These are phyloP conservation scores for Syncephalastrum sp. DNA, from an alignment of 371 early-diverging fungal genomes.

Conservation along the genomic window DNA sequence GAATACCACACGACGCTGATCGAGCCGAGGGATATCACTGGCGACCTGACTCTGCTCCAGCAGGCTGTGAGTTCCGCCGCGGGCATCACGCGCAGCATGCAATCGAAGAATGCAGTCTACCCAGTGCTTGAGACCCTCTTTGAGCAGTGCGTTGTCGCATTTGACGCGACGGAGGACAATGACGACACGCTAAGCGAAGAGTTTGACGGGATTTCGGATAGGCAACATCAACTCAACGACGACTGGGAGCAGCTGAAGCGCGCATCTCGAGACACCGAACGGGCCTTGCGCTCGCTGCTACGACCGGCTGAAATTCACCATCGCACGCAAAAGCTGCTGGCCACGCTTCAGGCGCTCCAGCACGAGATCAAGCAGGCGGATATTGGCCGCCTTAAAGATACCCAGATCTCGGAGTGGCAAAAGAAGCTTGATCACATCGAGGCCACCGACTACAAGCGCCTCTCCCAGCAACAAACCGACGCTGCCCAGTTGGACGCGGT, in stretches of 20 bases:
- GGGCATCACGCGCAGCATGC: constrained; percentile 26
- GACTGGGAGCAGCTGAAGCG: constrained; percentile 24
- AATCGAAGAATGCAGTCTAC: constrained; percentile 10
- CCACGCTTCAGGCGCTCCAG: constrained; percentile 16
- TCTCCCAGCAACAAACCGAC: constrained; percentile 6
- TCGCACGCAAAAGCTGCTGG: constrained; percentile 21
- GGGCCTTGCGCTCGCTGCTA: constrained; percentile 21
- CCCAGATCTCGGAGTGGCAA: constrained; percentile 39
- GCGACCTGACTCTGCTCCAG: constrained; percentile 22
- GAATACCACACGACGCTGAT: constrained; percentile 18
- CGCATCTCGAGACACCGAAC: constrained; percentile 12
- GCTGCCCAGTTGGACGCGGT: constrained; percentile 25
- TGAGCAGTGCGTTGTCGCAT: constrained; percentile 19
- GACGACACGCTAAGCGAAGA: constrained; percentile 10
- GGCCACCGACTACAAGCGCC: constrained; percentile 23
- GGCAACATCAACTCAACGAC: constrained; percentile 12
- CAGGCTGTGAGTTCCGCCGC: constrained; percentile 37
- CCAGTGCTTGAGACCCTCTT: constrained; percentile 13
- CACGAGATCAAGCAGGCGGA: constrained; percentile 21
- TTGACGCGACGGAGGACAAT: constrained; percentile 7
- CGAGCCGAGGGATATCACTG: constrained; percentile 9
- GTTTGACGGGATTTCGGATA: constrained; percentile 8
- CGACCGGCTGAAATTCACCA: constrained; percentile 31
- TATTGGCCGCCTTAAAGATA: constrained; percentile 21
- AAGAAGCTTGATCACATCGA: constrained; percentile 34